Evolutionary conservation across 495 filamentous ascomycete species (phyloP), one percentile per base, ranked within the genome.

Genomic region (Podospora pseudocomata): DNA sequence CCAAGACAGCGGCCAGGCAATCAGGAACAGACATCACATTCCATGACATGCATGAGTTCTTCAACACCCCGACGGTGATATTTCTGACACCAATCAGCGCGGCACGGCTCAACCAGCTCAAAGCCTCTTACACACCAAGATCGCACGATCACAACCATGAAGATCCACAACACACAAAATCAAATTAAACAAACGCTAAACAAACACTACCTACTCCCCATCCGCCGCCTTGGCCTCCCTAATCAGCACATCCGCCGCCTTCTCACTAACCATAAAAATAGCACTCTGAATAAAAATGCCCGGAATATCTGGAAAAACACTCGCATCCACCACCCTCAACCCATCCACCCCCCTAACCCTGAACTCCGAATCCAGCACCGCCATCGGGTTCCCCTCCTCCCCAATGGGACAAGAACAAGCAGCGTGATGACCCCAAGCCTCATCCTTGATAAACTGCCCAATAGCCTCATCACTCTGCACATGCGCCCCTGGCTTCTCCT

Each of bases 401-500:
- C 87, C 87, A 68, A 89, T 90, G n/a, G 86, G 74, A 64, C 79
- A 83, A 13, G 86, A 86, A 67, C 84, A 86, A 39, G 79, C 84
- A 1, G 86, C 86, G 70, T 89, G 87, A 62, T 89, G 86, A 0
- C 86, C 86, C 84, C 85, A 90, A 3, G 86, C 78, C 58, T 81
- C 78, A 32, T 83, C 76, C 72, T 82, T 82, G 66, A 85, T 80
- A 69, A 78, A 87, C 66, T 80, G 71, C 67, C 84, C 75, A 3
- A 86, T 63, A 0, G 84, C 75, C 27, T 72, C 79, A 39, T 81
- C 75, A 0, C 76, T 75, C n/a, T 63, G 69, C 2, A 84, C 77
- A 27, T 81, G 76, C 6, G 69, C 63, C 0, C 84, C 84, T 0
- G 86, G 87, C 71, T 78, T 77, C 20, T 84, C 80, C 72, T 87